Evolutionary conservation across 2,329 filamentous ascomycete genomes (phyloP).

Genomic region (Talaromyces rugulosus): DNA sequence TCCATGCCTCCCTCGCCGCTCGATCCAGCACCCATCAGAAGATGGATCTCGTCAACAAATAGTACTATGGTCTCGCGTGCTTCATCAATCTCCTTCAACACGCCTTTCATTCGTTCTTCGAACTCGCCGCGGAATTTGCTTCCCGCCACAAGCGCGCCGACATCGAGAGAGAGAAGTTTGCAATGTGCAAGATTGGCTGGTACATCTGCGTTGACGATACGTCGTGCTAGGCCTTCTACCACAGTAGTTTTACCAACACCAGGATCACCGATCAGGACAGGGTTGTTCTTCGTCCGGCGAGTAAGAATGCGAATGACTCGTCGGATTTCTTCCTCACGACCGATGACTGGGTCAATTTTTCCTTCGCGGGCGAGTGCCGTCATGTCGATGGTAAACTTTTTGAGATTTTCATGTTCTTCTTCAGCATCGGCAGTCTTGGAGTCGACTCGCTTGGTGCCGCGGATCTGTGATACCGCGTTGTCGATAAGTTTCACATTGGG

Average conservation of each 20-base stretch:
- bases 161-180: conserved; percentile 89
- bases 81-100: conserved; percentile 92
- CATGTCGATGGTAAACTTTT: conserved; percentile 99
- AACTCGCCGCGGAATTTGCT: conserved; percentile 99
- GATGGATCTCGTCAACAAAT: conserved; percentile 97
- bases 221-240: conserved; percentile 89
- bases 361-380: conserved; percentile 93
- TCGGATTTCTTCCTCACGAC: conserved; percentile 91
- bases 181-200: conserved; percentile 92
- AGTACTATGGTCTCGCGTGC: conserved; percentile 96
- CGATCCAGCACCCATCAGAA: conserved; percentile 94
- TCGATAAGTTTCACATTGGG: conserved; percentile 88
- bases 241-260: conserved; percentile 99
- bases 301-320: conserved; percentile 88
- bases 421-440: conserved; percentile 92
- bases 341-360: conserved; percentile 96
- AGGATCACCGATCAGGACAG: conserved; percentile 93
- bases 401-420: conserved; percentile 87
- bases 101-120: conserved; percentile 98
- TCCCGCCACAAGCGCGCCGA: conserved; percentile 89
- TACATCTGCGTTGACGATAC: conserved; percentile 95
- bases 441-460: conserved; percentile 89
- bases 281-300: conserved; percentile 96
- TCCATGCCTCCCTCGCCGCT: conserved; percentile 98
- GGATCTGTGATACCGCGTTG: conserved; percentile 83